Percentiles rank a stretch among this genome's conserved stretches.
These are phyloP conservation scores for Moringa oleifera DNA, from an alignment of 345 rosid species.

Conservation along the genomic window DNA sequence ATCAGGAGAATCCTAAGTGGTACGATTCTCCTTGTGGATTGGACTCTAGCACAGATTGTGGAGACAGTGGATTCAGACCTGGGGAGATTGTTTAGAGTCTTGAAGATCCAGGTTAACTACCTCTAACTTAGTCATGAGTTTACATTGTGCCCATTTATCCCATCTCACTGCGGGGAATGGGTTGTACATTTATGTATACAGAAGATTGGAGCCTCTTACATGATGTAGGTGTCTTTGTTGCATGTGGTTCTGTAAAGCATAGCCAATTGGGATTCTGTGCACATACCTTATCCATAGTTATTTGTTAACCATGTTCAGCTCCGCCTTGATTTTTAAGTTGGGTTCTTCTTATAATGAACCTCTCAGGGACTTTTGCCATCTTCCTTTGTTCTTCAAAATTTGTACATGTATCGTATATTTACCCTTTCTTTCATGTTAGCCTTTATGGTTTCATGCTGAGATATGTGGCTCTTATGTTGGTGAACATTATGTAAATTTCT, in stretches of 20 bases:
- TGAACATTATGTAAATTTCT: not conserved
- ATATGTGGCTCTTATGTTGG: not conserved
- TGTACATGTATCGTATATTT: constrained; percentile 11
- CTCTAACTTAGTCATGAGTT: constrained; percentile 39
- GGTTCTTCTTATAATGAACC: constrained; percentile 16
- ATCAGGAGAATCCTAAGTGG: constrained; percentile 92
- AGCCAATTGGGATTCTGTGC: constrained; percentile 40
- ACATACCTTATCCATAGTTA: constrained; percentile 32
- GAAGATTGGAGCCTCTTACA: constrained; percentile 34
- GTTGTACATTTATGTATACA: constrained; percentile 54
- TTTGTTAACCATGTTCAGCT: constrained; percentile 28
- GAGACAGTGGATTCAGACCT: constrained; percentile 78
- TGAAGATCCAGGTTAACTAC: constrained; percentile 28
- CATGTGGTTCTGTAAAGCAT: constrained; percentile 43
- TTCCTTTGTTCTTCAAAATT: constrained; percentile 14
- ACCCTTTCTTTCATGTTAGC: not conserved
- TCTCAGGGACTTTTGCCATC: constrained; percentile 7
- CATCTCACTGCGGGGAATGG: constrained; percentile 29
- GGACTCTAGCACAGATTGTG: constrained; percentile 79
- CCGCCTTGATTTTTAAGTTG: constrained; percentile 19
- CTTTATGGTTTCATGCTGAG: not conserved
- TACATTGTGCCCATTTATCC: constrained; percentile 28
- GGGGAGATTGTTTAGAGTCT: constrained; percentile 63
- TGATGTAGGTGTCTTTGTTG: constrained; percentile 32
- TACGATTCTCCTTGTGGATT: constrained; percentile 94